Evolutionary conservation across 805 yeast genomes (phyloP).

Genomic region (Kodamaea neixiangensis): DNA sequence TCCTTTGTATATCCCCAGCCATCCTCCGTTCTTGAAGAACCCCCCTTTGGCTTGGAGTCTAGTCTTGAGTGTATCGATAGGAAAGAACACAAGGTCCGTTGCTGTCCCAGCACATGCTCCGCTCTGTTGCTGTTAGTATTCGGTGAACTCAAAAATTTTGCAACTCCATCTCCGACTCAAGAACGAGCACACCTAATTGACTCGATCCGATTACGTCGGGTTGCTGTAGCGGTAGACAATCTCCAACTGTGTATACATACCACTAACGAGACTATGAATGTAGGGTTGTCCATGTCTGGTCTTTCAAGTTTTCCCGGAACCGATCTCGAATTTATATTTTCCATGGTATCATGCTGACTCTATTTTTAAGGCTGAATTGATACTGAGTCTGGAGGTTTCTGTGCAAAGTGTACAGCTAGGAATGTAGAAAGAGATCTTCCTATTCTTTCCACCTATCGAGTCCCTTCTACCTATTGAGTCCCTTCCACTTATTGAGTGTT

Average conservation of each 20-base stretch:
- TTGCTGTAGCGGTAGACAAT: too few species aligned
- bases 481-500: too few species aligned
- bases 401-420: too few species aligned
- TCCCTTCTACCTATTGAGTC: too few species aligned
- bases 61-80: slow-evolving; percentile 94
- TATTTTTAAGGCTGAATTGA: too few species aligned
- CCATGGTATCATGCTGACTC: background rate
- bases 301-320: background rate
- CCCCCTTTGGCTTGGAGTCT: slow-evolving; percentile 95
- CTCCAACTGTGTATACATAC: slow-evolving; percentile 24
- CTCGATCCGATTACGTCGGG: too few species aligned
- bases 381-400: too few species aligned
- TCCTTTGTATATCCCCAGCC: slow-evolving; percentile 87
- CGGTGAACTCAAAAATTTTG: background rate
- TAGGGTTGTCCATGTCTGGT: slow-evolving; percentile 27
- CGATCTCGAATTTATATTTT: background rate
- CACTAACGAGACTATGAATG: slow-evolving; percentile 33
- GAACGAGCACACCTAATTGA: too few species aligned
- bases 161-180: too few species aligned
- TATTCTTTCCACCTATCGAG: too few species aligned
- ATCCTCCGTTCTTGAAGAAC: slow-evolving; percentile 90
- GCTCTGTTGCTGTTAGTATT: slow-evolving; percentile 38
- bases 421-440: too few species aligned
- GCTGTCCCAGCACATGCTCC: slow-evolving; percentile 98
- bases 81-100: slow-evolving; percentile 92